Evolutionary conservation across 345 rosid genomes (phyloP), one percentile per base, ranked within the genome.

Genomic region (Camelina neglecta): DNA sequence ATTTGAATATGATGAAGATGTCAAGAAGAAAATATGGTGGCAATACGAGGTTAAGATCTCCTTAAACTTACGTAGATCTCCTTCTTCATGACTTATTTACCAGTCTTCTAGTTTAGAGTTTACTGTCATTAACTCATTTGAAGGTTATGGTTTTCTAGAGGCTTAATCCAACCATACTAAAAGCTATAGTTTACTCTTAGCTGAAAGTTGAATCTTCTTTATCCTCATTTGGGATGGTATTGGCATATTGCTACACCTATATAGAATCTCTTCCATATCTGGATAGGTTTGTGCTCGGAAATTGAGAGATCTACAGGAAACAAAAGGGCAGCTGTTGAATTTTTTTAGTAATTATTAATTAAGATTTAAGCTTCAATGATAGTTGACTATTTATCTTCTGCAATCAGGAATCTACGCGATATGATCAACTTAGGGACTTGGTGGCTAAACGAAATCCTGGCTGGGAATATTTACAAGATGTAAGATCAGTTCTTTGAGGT

Each of bases 381-480:
- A 3, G 11, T 42, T 18, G 54, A 69, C 12, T 71, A 60, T 73
- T 21, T 53, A 71, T 65, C 71, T 84, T 69, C 45, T 73, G 55
- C 2, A 3, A 65, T 53, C 81, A 93, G 98, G 97, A 93, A 81
- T 91, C 97, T 48, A 85, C 83, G 92, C 83, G 88, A 33, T 93
- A 91, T 74, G 97, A 93, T 82, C 97, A 93, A 48, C 89, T 93
- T 55, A 83, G 93, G 38, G 96, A 93, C 79, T 64, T 76, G 77
- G 97, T 89, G 73, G 91, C 90, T 66, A 89, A 91, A 83, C 81
- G 88, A 77, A 81, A 83, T 68, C 98, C 93, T 60, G 98, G 98
- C 12, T 91, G 98, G 97, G 98, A 93, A 81, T 81, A 86, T 84
- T 79, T 93, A 76, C 98, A 91, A 74, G 93, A 91, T 81, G 97